phyloP scores from a whole-genome alignment of 371 early-diverging fungal genomes.

The Funneliformis caledonium region DNA sequence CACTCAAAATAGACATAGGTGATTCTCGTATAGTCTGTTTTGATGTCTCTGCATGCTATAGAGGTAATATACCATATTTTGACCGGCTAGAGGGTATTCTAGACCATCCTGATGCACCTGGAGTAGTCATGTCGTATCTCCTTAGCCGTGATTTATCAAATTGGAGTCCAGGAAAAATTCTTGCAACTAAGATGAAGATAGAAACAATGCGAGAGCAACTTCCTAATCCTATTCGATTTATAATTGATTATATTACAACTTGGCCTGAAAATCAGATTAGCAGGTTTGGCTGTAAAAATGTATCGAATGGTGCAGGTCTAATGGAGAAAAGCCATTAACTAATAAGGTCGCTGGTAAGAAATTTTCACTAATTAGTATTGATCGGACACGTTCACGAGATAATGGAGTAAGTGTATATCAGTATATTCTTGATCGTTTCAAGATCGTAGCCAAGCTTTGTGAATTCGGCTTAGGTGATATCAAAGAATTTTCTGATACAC shows the following conservation, averaged over 20 bases:
- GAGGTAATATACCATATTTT: constrained; percentile 32
- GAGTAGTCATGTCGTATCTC: constrained; percentile 24
- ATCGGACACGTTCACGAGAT: background rate
- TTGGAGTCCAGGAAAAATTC: background rate
- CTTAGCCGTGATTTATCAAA: background rate
- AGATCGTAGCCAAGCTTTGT: background rate
- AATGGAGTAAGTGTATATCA: background rate
- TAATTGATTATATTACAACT: no score
- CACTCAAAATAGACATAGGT: constrained; percentile 14
- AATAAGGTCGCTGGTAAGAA: constrained; percentile 7
- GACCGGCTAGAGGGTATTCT: background rate
- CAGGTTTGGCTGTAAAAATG: no score
- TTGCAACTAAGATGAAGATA: background rate
- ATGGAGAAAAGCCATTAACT: constrained; percentile 10
- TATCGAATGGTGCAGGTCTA: background rate
- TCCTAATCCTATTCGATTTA: no score
- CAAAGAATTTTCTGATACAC: constrained; percentile 19
- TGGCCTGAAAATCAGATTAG: no score
- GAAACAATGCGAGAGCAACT: no score
- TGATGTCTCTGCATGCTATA: constrained; percentile 22
- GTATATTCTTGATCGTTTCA: constrained; percentile 2
- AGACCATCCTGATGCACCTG: constrained; percentile 29
- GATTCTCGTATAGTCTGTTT: constrained; percentile 36
- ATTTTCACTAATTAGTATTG: constrained; percentile 15
- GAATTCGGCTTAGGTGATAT: constrained; percentile 16